Evolutionary conservation across 1,284 basidiomycete species (phyloP).

Genomic region (Ganoderma leucocontextum): DNA sequence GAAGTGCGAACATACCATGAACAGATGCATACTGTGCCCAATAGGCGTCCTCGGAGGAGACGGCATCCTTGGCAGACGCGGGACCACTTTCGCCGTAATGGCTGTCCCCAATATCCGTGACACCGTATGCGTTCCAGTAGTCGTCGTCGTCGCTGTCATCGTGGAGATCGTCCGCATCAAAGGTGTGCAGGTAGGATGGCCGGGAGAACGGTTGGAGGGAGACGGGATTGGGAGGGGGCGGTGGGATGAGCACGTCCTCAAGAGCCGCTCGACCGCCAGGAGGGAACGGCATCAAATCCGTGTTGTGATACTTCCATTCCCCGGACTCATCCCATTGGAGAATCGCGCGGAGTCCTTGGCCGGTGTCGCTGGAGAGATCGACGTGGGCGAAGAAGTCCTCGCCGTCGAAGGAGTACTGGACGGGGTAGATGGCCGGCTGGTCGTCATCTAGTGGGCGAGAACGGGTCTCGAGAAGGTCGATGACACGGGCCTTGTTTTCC

Average conservation of each 20-base stretch:
- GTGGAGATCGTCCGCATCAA: conserved; percentile 33
- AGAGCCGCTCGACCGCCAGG: conserved; percentile 53
- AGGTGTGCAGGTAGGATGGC: conserved; percentile 31
- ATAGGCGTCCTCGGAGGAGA: conserved; percentile 71
- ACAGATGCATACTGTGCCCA: conserved; percentile 76
- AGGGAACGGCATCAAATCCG: conserved; percentile 77
- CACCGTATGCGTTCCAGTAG: conserved; percentile 75
- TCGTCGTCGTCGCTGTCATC: conserved; percentile 54
- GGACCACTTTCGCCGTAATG: conserved; percentile 18
- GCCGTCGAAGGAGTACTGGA: conserved; percentile 66
- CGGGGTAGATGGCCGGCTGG: conserved; percentile 45
- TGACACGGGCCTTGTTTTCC: conserved; percentile 40
- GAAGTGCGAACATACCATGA: conserved; percentile 57
- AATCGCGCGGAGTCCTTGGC: conserved; percentile 61
- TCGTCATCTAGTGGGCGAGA: conserved; percentile 49
- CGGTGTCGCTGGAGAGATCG: conserved; percentile 50
- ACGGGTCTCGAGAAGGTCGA: conserved; percentile 57
- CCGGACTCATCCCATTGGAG: conserved; percentile 68
- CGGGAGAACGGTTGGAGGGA: conserved; percentile 19
- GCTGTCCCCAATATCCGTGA: conserved; percentile 44
- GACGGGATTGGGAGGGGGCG: conserved; percentile 17
- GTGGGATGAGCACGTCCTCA: conserved; percentile 40
- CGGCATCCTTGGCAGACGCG: conserved; percentile 37
- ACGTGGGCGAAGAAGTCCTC: conserved; percentile 71
- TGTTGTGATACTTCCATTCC: conserved; percentile 77